A percentile compares a stretch with the other conserved stretches of the same genome.
These are phyloP conservation scores for Beta corolliflora DNA, from an alignment of 179 eudicot species.

Conservation along the genomic window DNA sequence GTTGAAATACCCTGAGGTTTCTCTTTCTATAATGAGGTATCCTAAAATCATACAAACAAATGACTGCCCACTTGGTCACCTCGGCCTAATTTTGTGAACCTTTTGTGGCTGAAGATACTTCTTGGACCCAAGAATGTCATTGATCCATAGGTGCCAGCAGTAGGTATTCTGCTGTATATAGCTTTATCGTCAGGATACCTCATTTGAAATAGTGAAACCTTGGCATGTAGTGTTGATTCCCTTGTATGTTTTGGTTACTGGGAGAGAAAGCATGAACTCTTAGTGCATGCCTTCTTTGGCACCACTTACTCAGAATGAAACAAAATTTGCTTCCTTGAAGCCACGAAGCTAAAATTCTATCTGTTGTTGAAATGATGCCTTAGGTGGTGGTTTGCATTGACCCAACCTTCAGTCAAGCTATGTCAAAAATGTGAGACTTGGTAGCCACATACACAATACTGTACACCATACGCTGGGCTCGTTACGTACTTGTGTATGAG, in stretches of 20 bases:
- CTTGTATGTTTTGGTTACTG: too few relatives aligned
- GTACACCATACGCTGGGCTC: not conserved
- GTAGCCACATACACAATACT: not conserved
- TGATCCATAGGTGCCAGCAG: not conserved
- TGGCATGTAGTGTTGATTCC: not conserved
- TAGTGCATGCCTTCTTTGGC: not conserved
- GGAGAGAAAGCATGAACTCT: not conserved
- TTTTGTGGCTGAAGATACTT: not conserved
- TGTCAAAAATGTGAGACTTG: slow-evolving; percentile 44
- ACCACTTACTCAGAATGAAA: not conserved
- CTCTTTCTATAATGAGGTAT: not conserved
- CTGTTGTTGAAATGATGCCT: slow-evolving; percentile 15
- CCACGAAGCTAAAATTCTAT: not conserved
- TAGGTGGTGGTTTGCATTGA: slow-evolving; percentile 93
- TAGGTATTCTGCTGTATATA: not conserved
- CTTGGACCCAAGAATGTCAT: too few relatives aligned
- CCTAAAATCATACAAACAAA: not conserved
- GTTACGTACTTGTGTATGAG: not conserved
- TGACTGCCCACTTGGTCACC: not conserved
- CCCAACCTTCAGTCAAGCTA: slow-evolving; percentile 52
- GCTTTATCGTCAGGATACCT: not conserved
- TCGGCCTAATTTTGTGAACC: not conserved
- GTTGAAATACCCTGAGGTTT: not conserved
- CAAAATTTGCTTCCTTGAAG: not conserved
- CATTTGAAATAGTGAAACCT: not conserved